These are phyloP conservation scores for Porphyridium purpureum DNA, from an alignment of 23 red algal genomes.

Conservation along the genomic window DNA sequence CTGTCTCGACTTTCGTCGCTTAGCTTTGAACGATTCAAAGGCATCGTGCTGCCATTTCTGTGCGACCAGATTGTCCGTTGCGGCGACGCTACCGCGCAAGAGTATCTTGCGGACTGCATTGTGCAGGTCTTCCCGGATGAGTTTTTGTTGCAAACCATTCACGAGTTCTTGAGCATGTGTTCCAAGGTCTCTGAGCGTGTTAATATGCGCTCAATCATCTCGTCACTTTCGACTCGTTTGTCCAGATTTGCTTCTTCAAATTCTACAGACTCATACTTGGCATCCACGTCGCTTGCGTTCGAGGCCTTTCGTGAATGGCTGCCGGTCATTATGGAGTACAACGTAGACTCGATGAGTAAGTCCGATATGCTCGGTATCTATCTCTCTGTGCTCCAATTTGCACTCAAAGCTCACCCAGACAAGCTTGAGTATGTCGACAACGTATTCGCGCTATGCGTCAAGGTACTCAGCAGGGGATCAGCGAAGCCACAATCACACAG, in stretches of 20 bases:
- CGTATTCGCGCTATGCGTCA: slow-evolving; percentile 40
- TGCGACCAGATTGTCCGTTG: slow-evolving; percentile 46
- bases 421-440: slow-evolving; percentile 39
- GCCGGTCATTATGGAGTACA: slow-evolving; percentile 19
- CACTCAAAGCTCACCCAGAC: slow-evolving; percentile 29
- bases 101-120: slow-evolving; percentile 89
- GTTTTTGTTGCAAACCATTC: slow-evolving; percentile 29
- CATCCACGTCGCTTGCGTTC: slow-evolving; percentile 28
- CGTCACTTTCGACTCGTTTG: slow-evolving; percentile 45
- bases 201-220: slow-evolving; percentile 35
- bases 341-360: slow-evolving; percentile 16
- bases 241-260: slow-evolving; percentile 24
- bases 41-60: slow-evolving; percentile 43
- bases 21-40: slow-evolving; percentile 21
- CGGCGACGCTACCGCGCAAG: slow-evolving; percentile 65
- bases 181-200: slow-evolving; percentile 31
- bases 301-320: slow-evolving; percentile 17
- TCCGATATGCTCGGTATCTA: slow-evolving; percentile 34
- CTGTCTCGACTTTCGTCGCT: slow-evolving; percentile 26
- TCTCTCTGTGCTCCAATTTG: slow-evolving; percentile 30
- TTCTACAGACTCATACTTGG: slow-evolving; percentile 10
- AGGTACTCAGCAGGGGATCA: slow-evolving; percentile 2
- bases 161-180: slow-evolving; percentile 46
- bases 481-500: neutral
- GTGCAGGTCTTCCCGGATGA: slow-evolving; percentile 91